A percentile compares a stretch with the other conserved stretches of the same genome.
Conservation (phyloP, 306 rosid genomes). For the Ochetophila trinervis region DNA sequence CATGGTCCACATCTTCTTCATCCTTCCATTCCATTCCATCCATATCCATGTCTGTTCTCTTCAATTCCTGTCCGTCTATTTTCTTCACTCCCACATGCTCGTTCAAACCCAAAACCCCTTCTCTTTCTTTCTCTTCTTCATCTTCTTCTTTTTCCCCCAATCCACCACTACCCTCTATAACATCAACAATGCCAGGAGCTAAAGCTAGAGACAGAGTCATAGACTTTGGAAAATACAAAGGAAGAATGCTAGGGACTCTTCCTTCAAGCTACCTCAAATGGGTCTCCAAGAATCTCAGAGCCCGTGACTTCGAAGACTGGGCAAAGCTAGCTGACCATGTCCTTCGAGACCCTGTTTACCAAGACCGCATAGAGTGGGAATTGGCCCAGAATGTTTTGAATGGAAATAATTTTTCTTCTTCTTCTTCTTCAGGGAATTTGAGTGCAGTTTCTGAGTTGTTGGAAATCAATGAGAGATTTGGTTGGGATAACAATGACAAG, state of each 20-base stretch:
- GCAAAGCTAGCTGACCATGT: conserved; percentile 64
- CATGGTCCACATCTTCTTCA: no score
- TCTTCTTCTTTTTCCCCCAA: neutral
- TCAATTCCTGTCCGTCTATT: conserved; percentile 21
- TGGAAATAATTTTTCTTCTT: conserved; percentile 1
- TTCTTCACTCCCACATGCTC: conserved; percentile 12
- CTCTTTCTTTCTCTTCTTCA: neutral
- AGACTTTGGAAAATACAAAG: conserved; percentile 62
- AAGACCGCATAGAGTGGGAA: conserved; percentile 66
- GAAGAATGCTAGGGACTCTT: conserved; percentile 61
- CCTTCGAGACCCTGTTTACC: conserved; percentile 54
- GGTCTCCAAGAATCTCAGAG: conserved; percentile 52
- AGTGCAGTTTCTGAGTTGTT: conserved; percentile 30
- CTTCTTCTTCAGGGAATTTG: neutral
- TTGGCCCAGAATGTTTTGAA: conserved; percentile 36
- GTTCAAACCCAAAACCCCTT: conserved; percentile 25
- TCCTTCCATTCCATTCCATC: no score
- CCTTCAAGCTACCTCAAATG: conserved; percentile 64
- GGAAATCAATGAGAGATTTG: conserved; percentile 53
- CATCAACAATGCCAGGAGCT: conserved; percentile 22
- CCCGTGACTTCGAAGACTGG: conserved; percentile 49
- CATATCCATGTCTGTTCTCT: conserved; percentile 18
- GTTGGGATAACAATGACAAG: conserved; percentile 60
- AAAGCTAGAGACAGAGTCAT: conserved; percentile 53
- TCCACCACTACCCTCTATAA: neutral